Conservation (phyloP, 441 rosid species). For the Erodium texanum region DNA sequence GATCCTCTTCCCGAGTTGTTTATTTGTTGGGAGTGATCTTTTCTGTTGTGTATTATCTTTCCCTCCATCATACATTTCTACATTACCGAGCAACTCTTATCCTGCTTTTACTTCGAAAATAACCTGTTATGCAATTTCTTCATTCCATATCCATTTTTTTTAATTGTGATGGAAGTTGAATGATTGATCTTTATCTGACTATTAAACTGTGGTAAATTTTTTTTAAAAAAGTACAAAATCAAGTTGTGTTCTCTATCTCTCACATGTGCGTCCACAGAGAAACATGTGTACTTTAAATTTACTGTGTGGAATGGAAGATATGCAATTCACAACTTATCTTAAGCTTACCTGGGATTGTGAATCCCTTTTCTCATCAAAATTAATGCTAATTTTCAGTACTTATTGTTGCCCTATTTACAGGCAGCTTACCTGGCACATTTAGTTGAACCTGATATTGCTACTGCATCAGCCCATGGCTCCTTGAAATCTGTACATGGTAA, state of each 20-base stretch:
- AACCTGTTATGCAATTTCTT: background rate
- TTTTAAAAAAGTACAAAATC: background rate
- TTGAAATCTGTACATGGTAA: conserved; percentile 49
- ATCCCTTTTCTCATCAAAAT: conserved; percentile 1
- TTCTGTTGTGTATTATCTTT: background rate
- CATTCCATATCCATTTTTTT: background rate
- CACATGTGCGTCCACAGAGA: background rate
- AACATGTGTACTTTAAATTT: background rate
- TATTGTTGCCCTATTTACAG: conserved; percentile 28
- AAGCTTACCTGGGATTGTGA: background rate
- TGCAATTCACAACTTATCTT: background rate
- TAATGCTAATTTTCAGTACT: background rate
- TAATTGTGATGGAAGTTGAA: background rate
- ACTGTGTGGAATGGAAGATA: background rate
- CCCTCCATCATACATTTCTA: background rate
- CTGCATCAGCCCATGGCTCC: conserved; percentile 61
- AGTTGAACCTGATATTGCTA: conserved; percentile 58
- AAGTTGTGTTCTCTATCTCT: background rate
- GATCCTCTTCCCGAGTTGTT: background rate
- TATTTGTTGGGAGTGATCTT: background rate
- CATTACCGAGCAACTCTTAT: background rate
- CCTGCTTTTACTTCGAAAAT: background rate
- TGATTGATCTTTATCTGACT: background rate
- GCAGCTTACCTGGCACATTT: conserved; percentile 64
- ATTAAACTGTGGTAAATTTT: background rate